Evolutionary conservation across 2,329 filamentous ascomycete genomes (phyloP), one percentile per base, ranked within the genome.

Genomic region (Neoscytalidium dimidiatum): DNA sequence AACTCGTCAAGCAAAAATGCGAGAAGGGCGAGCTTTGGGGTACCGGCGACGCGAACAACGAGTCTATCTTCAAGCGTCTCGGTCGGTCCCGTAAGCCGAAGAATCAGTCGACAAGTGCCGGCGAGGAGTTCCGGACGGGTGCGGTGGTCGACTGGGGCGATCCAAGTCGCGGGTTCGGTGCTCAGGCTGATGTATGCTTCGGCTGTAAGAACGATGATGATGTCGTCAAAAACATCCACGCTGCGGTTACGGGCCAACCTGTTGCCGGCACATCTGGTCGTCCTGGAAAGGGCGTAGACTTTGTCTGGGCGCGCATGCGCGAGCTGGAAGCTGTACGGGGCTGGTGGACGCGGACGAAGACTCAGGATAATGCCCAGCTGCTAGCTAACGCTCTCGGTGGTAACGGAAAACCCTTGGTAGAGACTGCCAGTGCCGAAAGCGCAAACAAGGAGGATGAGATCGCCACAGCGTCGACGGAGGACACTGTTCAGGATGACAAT

Each of bases 1-100:
- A 98, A 72, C 88, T 99, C 1, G 88, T 98, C 53, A 96, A 95
- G 78, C 90, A 94, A 74, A 99, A 99, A 77, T 97, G 94, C 76
- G 94, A 98, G 76, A 95, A 92, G 78, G 95, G 95, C 44, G 91
- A 91, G 68, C 79, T 83, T 26, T 99, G 94, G 92, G 95, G 92
- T 38, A 90, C 90, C 0, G 87, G 87, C 57, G 92, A 96, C 48
- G 85, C 88, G 1, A 89, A 88, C 51, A 89, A 88, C 44, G 95
- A 99, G 79, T 94, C 92, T 70, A 88, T 99, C 57, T 99, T 98
- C 82, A 91, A 90, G 70, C 88, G 94, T 9, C 84, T 99, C 3
- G 86, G 72, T 52, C 76, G 81, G 21, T 68, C 84, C 3, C 84
- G 89, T 49, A 82, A 87, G 17, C 75, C 79, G 26, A 82, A 82